These are phyloP conservation scores for Penicillium sp. DNA, from an alignment of 2,329 filamentous ascomycete species.

Conservation along the genomic window DNA sequence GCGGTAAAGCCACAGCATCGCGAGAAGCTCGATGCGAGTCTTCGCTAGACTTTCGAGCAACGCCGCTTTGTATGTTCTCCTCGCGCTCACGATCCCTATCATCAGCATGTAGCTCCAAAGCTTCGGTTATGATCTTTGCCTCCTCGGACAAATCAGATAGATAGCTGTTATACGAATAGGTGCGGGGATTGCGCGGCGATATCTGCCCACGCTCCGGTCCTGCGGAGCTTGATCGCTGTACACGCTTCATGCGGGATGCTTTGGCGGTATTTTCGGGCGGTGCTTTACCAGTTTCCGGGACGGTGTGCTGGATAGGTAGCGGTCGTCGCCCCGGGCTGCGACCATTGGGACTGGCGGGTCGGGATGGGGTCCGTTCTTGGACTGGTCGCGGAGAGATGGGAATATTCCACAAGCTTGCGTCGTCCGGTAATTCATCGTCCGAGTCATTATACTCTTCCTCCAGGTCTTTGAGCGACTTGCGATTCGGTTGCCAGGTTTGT, in stretches of 20 bases:
- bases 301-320: constrained; percentile 44
- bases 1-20: constrained; percentile 54
- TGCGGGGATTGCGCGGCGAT: constrained; percentile 45
- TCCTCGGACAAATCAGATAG: constrained; percentile 60
- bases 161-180: constrained; percentile 60
- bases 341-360: constrained; percentile 44
- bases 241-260: constrained; percentile 32
- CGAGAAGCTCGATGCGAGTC: constrained; percentile 40
- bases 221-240: constrained; percentile 39
- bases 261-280: constrained; percentile 29
- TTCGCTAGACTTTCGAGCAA: constrained; percentile 37
- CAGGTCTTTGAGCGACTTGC: constrained; percentile 49
- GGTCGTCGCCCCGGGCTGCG: constrained; percentile 42
- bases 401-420: constrained; percentile 52
- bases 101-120: constrained; percentile 58
- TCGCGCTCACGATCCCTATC: constrained; percentile 47
- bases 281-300: constrained; percentile 27
- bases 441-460: constrained; percentile 53
- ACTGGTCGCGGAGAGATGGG: constrained; percentile 49
- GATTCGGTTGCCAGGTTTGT: constrained; percentile 44
- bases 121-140: constrained; percentile 59
- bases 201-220: constrained; percentile 44
- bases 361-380: constrained; percentile 42
- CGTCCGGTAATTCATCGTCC: constrained; percentile 52
- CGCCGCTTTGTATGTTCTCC: constrained; percentile 48